Evolutionary conservation across 2,329 filamentous ascomycete species (phyloP).

Genomic region (Zasmidium citrigriseum): DNA sequence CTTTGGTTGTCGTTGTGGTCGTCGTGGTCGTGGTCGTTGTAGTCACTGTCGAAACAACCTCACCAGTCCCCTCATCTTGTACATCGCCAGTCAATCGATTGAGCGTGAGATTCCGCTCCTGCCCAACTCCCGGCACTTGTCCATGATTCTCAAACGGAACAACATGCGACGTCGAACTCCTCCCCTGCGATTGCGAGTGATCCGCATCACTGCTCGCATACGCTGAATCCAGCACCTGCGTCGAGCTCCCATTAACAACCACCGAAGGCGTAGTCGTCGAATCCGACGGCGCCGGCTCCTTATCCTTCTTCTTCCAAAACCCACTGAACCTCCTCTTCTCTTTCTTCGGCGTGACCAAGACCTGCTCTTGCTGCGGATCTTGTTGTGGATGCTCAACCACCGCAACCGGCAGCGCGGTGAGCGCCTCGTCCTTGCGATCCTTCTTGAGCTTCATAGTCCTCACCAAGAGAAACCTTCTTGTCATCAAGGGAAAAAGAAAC

Average conservation of each 20-base stretch:
- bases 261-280: neutral
- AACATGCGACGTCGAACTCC: slow-evolving; percentile 15
- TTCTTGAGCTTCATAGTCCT: slow-evolving; percentile 1
- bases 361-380: neutral
- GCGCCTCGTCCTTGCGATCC: slow-evolving; percentile 3
- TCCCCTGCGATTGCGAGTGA: slow-evolving; percentile 9
- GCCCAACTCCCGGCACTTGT: slow-evolving; percentile 28
- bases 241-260: neutral
- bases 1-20: slow-evolving; percentile 22
- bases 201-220: slow-evolving; percentile 26
- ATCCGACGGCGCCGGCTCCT: neutral
- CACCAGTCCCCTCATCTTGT: slow-evolving; percentile 32
- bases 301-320: slow-evolving; percentile 4
- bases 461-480: too few species aligned
- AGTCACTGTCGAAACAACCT: slow-evolving; percentile 32
- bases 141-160: slow-evolving; percentile 31
- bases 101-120: slow-evolving; percentile 27
- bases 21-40: slow-evolving; percentile 36
- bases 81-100: slow-evolving; percentile 33
- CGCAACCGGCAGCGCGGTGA: neutral
- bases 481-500: too few species aligned
- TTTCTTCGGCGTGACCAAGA: slow-evolving; percentile 2
- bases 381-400: neutral
- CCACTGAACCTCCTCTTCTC: slow-evolving; percentile 9
- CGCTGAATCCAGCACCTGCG: slow-evolving; percentile 23